These are phyloP conservation scores for Sextonia rubra DNA, from an alignment of 164 flowering plant genomes.

Conservation along the genomic window DNA sequence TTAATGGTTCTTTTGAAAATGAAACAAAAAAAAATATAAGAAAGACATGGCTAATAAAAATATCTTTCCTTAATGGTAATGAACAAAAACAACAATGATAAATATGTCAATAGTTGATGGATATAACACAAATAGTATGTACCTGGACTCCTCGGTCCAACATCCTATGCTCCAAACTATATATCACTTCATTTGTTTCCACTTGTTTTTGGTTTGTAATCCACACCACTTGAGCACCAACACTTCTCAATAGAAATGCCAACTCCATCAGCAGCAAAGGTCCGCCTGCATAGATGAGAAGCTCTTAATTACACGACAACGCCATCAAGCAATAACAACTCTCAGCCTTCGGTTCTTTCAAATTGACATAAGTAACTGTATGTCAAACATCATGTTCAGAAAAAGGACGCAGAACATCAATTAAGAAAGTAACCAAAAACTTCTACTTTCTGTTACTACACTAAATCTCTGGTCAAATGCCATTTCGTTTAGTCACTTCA, in stretches of 20 bases:
- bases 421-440: no score
- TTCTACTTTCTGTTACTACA: no score
- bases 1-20: no score
- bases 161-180: slow-evolving; percentile 80
- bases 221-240: slow-evolving; percentile 80
- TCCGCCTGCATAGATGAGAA: slow-evolving; percentile 50
- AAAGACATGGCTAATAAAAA: neutral
- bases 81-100: neutral
- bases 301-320: neutral
- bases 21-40: neutral
- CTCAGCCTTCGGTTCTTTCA: no score
- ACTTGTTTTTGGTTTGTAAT: slow-evolving; percentile 65
- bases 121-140: neutral
- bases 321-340: neutral
- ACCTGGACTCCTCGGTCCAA: slow-evolving; percentile 85
- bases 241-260: slow-evolving; percentile 81
- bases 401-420: no score
- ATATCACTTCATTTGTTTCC: slow-evolving; percentile 55
- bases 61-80: no score
- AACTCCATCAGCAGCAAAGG: slow-evolving; percentile 93
- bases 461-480: no score
- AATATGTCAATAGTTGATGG: neutral
- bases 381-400: no score
- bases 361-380: no score
- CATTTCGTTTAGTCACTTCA: no score